Conservation (phyloP, 176 grass and related monocot genomes). For the Aegilops tauschii region DNA sequence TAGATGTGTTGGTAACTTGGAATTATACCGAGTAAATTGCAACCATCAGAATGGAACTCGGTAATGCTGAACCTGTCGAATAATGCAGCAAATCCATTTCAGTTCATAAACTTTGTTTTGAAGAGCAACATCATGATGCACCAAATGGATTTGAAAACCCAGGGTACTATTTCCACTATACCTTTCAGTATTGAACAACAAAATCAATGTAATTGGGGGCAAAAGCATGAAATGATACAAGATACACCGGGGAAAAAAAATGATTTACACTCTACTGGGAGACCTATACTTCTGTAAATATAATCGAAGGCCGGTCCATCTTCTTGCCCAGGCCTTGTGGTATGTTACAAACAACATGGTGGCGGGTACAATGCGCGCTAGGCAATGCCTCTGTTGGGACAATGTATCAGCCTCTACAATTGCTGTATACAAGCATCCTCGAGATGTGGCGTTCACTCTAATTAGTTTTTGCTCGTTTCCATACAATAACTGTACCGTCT, state of each 20-base stretch:
- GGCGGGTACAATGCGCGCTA: constrained; percentile 12
- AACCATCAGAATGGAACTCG: neutral
- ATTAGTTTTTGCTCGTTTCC: constrained; percentile 69
- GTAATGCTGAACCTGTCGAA: neutral
- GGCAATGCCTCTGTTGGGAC: neutral
- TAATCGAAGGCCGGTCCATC: neutral
- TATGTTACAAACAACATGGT: constrained; percentile 42
- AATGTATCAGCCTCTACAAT: constrained; percentile 18
- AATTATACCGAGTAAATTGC: no score
- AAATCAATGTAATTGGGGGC: neutral
- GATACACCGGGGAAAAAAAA: neutral
- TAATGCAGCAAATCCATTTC: neutral
- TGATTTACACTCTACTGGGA: constrained; percentile 27
- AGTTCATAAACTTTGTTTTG: neutral
- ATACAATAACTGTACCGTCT: constrained; percentile 95
- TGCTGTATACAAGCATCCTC: constrained; percentile 13
- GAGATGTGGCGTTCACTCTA: constrained; percentile 3
- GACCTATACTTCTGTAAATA: constrained; percentile 30
- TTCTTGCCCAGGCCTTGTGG: constrained; percentile 22
- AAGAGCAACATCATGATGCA: neutral
- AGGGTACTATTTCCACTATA: neutral
- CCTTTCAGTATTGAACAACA: neutral
- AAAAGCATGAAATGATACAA: constrained; percentile 18
- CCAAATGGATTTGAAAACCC: neutral
- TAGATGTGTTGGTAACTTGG: no score